Conservation (phyloP, 2,329 filamentous ascomycete genomes). For the Clarireedia homoeocarpa region DNA sequence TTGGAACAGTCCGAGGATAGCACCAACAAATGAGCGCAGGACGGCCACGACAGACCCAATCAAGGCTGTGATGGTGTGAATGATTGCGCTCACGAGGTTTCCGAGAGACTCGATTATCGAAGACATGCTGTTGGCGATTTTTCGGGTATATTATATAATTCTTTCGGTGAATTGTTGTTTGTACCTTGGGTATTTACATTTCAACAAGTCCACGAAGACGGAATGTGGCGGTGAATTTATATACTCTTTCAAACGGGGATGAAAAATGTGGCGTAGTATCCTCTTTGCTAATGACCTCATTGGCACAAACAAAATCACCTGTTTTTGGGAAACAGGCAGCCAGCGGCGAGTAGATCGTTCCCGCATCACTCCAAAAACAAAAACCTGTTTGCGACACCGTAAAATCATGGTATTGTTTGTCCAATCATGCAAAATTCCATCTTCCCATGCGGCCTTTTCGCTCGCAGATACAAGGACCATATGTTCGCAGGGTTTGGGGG, state of each 20-base stretch:
- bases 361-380: neutral
- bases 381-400: constrained; percentile 2
- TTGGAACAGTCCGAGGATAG: constrained; percentile 20
- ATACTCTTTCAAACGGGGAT: neutral
- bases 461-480: neutral
- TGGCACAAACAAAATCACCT: neutral
- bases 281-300: neutral
- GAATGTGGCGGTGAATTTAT: neutral
- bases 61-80: constrained; percentile 19
- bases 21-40: constrained; percentile 21
- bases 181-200: neutral
- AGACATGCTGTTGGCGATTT: constrained; percentile 20
- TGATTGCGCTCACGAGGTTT: constrained; percentile 22
- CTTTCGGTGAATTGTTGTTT: neutral
- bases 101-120: constrained; percentile 21
- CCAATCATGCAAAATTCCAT: neutral
- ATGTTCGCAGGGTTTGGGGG: neutral
- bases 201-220: neutral
- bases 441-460: neutral
- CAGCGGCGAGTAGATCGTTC: neutral
- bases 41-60: constrained; percentile 24
- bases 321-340: neutral
- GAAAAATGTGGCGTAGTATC: neutral
- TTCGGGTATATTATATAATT: neutral
- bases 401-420: neutral